Evolutionary conservation across 257 asterid species (phyloP).

Genomic region (Solanum clarkiae): DNA sequence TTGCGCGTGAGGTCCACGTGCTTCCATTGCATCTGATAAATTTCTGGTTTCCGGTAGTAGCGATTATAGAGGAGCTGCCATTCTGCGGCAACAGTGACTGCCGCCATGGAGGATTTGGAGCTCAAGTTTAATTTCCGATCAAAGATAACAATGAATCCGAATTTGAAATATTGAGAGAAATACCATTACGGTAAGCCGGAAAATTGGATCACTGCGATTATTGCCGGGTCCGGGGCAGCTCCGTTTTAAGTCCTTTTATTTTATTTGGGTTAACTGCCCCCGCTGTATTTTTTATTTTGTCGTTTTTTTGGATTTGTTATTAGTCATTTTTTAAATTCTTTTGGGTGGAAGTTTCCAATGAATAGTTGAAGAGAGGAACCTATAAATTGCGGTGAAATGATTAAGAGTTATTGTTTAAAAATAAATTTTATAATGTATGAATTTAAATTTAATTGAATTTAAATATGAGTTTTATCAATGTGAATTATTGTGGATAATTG

Average conservation of each 20-base stretch:
- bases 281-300: background rate
- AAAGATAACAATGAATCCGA: background rate
- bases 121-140: background rate
- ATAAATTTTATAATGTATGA: too few relatives aligned
- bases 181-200: background rate
- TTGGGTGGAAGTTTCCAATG: background rate
- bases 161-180: background rate
- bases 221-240: background rate
- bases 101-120: constrained; percentile 38
- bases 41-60: constrained; percentile 87
- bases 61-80: constrained; percentile 92
- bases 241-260: background rate
- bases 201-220: background rate
- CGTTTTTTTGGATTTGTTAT: background rate
- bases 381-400: rapidly evolving
- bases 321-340: background rate
- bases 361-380: background rate
- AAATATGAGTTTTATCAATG: too few relatives aligned
- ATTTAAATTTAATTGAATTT: too few relatives aligned
- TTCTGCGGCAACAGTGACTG: constrained; percentile 92
- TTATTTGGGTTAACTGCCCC: background rate
- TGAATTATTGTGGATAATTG: background rate
- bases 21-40: constrained; percentile 92
- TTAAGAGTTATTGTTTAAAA: background rate
- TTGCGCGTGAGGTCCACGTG: constrained; percentile 87